These are phyloP conservation scores for Cyberlindnera petersonii DNA, from an alignment of 805 yeast species.

Conservation along the genomic window DNA sequence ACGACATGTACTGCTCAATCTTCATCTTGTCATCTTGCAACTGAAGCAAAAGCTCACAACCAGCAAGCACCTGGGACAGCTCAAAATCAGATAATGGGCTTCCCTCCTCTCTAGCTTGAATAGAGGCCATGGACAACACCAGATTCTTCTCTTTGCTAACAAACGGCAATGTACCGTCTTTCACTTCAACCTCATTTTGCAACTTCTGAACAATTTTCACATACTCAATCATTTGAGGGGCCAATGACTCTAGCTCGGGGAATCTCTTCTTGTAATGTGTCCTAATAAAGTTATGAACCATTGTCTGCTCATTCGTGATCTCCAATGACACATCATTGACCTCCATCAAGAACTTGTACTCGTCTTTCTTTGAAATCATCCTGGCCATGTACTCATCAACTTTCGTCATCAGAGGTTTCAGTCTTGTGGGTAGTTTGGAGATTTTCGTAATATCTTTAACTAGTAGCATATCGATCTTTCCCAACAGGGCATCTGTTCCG, in stretches of 20 bases:
- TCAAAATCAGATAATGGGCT: constrained; percentile 31
- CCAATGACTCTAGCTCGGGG: constrained; percentile 64
- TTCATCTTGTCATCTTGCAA: constrained; percentile 40
- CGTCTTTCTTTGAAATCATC: constrained; percentile 28
- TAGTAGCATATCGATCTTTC: constrained; percentile 8
- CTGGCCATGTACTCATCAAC: constrained; percentile 18
- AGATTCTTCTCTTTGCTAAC: constrained; percentile 63
- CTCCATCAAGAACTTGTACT: constrained; percentile 46
- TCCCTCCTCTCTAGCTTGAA: constrained; percentile 38
- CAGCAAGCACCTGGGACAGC: constrained; percentile 35
- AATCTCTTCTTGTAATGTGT: constrained; percentile 56
- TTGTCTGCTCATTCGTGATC: constrained; percentile 49
- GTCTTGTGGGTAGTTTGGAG: constrained; percentile 13
- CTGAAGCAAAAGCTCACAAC: constrained; percentile 45
- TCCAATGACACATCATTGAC: constrained; percentile 54
- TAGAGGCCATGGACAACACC: constrained; percentile 71
- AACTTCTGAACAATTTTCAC: constrained; percentile 48
- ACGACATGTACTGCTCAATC: constrained; percentile 52
- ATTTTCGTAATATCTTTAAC: constrained; percentile 15
- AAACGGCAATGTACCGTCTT: constrained; percentile 28
- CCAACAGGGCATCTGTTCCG: constrained; percentile 9
- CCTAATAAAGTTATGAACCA: constrained; percentile 46
- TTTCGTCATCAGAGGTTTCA: constrained; percentile 16
- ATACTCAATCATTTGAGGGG: constrained; percentile 60
- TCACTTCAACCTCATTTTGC: constrained; percentile 42